Conservation (phyloP, 2,329 filamentous ascomycete genomes). For the Colletotrichum sidae region DNA sequence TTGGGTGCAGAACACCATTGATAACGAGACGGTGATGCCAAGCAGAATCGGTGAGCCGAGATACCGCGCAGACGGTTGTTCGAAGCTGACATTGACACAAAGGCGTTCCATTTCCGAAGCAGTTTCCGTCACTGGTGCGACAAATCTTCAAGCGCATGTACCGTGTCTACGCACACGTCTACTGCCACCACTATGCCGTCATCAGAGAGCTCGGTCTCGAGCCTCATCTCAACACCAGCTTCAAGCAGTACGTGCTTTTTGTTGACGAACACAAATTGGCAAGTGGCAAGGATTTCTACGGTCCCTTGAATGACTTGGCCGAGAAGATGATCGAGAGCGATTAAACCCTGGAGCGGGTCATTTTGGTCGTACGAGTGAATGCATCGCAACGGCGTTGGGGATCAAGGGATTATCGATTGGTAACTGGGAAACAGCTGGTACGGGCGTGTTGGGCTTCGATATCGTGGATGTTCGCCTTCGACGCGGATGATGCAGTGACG, state of each 20-base stretch:
- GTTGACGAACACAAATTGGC: conserved; percentile 96
- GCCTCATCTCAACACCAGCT: conserved; percentile 97
- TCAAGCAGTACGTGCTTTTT: conserved; percentile 99
- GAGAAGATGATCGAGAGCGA: conserved; percentile 98
- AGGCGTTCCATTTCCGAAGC: conserved; percentile 95
- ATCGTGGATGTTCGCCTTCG: conserved; percentile 7
- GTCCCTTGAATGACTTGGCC: conserved; percentile 92
- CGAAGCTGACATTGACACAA: conserved; percentile 38
- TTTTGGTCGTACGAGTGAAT: conserved; percentile 14
- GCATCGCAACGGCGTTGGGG: conserved; percentile 37
- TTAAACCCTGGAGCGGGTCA: conserved; percentile 49
- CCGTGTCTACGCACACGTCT: conserved; percentile 98
- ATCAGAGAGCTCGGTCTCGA: conserved; percentile 95
- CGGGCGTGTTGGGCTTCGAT: conserved; percentile 22
- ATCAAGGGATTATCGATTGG: conserved; percentile 26
- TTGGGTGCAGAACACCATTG: conserved; percentile 95
- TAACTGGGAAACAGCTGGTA: conserved; percentile 30
- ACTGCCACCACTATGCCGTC: conserved; percentile 99
- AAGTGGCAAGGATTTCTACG: conserved; percentile 97
- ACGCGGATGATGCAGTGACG: conserved; percentile 20
- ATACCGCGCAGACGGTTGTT: not conserved
- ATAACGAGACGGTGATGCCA: conserved; percentile 96
- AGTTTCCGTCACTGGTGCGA: conserved; percentile 87
- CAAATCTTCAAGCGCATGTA: conserved; percentile 99
- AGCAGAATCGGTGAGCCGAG: conserved; percentile 79